A percentile compares a stretch with the other conserved stretches of the same genome.
phyloP scores from a whole-genome alignment of 164 flowering plant genomes.

The Stephania japonica region DNA sequence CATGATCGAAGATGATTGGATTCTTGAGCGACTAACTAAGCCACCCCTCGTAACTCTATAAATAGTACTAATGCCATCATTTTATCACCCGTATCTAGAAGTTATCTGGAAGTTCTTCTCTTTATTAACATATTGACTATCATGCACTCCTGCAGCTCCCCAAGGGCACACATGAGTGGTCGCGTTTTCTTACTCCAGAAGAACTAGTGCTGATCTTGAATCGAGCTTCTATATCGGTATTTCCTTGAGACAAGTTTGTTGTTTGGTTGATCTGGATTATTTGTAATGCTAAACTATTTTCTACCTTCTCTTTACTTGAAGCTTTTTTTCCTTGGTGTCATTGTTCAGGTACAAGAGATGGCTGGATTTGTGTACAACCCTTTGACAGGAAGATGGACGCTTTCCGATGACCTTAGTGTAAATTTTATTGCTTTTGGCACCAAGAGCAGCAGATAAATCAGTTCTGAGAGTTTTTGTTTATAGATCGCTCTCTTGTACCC shows the following conservation, averaged over 20 bases:
- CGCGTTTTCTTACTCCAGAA: slow-evolving; percentile 86
- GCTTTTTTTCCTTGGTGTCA: slow-evolving; percentile 7
- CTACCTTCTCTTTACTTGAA: not conserved
- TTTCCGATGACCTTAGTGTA: slow-evolving; percentile 74
- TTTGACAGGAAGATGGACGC: slow-evolving; percentile 67
- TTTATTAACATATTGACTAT: not conserved
- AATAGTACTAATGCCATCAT: not conserved
- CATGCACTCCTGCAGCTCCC: slow-evolving; percentile 49
- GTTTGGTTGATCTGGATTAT: not conserved
- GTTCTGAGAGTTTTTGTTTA: not conserved
- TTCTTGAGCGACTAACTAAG: no score
- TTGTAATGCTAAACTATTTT: not conserved
- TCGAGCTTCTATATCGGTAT: slow-evolving; percentile 68
- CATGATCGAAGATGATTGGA: no score
- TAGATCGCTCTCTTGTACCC: not conserved
- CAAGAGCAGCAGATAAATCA: slow-evolving; percentile 30
- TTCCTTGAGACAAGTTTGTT: not conserved
- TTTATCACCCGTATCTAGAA: not conserved
- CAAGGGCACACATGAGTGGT: slow-evolving; percentile 88
- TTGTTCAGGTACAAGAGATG: slow-evolving; percentile 71
- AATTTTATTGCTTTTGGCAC: slow-evolving; percentile 79
- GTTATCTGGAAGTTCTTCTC: not conserved
- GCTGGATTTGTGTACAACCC: slow-evolving; percentile 89
- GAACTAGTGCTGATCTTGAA: slow-evolving; percentile 72
- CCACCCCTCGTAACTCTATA: not conserved